phyloP scores from a whole-genome alignment of 371 early-diverging fungal genomes.

The Syncephalis plumigaleata region DNA sequence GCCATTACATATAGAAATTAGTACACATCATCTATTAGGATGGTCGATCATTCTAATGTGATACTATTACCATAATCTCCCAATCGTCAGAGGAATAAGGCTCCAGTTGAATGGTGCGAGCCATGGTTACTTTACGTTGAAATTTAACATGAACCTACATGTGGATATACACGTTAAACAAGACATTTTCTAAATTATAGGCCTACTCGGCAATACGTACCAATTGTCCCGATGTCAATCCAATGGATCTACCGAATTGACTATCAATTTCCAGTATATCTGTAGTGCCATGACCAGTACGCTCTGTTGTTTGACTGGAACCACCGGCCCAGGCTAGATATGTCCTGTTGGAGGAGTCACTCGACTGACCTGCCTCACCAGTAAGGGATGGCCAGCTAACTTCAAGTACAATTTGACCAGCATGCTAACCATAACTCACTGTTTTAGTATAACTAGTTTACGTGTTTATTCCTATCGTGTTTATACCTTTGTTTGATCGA shows the following conservation, averaged over 20 bases:
- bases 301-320: constrained; percentile 23
- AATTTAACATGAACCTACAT: constrained; percentile 41
- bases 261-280: constrained; percentile 58
- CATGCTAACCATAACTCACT: constrained; percentile 1
- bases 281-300: constrained; percentile 19
- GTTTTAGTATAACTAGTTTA: too few relatives aligned
- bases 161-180: not conserved
- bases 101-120: constrained; percentile 50
- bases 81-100: constrained; percentile 70
- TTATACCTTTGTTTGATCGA: constrained; percentile 40
- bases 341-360: constrained; percentile 17
- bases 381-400: constrained; percentile 24
- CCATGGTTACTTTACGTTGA: constrained; percentile 29
- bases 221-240: constrained; percentile 46
- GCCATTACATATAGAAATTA: not conserved
- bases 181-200: not conserved
- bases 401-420: constrained; percentile 35
- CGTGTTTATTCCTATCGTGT: too few relatives aligned
- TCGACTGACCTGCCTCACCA: not conserved
- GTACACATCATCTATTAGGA: not conserved
- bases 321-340: constrained; percentile 53
- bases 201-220: constrained; percentile 13
- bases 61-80: constrained; percentile 65
- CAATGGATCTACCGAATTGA: constrained; percentile 39
- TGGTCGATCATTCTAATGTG: too few relatives aligned